Conservation (phyloP, 805 yeast species). For the Myxozyma vanderwaltii region DNA sequence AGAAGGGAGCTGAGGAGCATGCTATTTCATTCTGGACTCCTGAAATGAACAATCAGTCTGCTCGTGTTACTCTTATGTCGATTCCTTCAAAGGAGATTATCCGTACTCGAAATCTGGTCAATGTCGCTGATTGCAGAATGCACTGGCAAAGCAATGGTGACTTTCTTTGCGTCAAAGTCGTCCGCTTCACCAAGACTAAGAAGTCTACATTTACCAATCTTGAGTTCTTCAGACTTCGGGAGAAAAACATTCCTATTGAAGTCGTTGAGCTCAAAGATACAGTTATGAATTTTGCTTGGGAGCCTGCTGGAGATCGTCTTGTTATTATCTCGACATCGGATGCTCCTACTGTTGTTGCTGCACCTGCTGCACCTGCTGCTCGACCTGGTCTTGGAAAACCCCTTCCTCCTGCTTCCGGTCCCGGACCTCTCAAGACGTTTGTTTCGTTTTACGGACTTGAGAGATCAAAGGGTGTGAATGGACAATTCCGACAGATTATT, state of each 20-base stretch:
- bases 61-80: conserved; percentile 88
- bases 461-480: conserved; percentile 52
- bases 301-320: conserved; percentile 87
- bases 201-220: conserved; percentile 88
- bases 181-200: conserved; percentile 93
- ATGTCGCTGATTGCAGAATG: conserved; percentile 85
- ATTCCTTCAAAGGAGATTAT: conserved; percentile 79
- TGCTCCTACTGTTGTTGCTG: conserved; percentile 53
- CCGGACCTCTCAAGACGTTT: conserved; percentile 53
- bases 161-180: conserved; percentile 88
- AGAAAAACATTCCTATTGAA: conserved; percentile 91
- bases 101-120: conserved; percentile 91
- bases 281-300: conserved; percentile 90
- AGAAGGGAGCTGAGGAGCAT: conserved; percentile 55
- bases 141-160: conserved; percentile 93
- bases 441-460: conserved; percentile 85
- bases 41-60: conserved; percentile 86
- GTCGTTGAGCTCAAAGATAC: conserved; percentile 90
- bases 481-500: conserved; percentile 64
- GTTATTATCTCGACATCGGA: conserved; percentile 69
- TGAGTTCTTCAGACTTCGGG: conserved; percentile 85
- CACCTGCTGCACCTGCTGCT: conserved; percentile 38
- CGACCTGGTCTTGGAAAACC: conserved; percentile 14
- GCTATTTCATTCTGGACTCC: conserved; percentile 96
- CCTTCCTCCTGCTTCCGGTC: conserved; percentile 19